phyloP scores from a whole-genome alignment of 139 green algal genomes.

The Chlorokybus atmophyticus region DNA sequence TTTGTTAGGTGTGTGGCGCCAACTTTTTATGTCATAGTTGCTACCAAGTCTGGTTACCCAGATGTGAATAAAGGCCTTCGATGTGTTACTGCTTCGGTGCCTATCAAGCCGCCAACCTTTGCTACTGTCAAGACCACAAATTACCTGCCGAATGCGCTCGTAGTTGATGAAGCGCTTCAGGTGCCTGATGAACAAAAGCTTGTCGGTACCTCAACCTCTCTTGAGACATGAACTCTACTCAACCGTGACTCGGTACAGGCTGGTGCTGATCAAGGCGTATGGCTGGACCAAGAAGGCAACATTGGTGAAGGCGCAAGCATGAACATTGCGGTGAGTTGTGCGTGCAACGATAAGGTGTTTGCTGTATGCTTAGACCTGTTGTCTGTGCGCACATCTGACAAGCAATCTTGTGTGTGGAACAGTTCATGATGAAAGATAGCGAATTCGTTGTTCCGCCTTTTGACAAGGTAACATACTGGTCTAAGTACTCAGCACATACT shows the following conservation, averaged over 20 bases:
- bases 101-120: conserved; percentile 28
- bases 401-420: too few relatives aligned
- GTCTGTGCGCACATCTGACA: too few relatives aligned
- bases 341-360: too few relatives aligned
- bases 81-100: conserved; percentile 13
- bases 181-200: too few relatives aligned
- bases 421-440: neutral
- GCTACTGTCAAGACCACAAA: conserved; percentile 25
- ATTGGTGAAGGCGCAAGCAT: conserved; percentile 18
- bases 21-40: conserved; percentile 16
- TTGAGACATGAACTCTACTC: too few relatives aligned
- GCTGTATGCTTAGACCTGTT: too few relatives aligned
- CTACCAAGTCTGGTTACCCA: neutral
- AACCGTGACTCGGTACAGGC: conserved; percentile 1
- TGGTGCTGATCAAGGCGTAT: conserved; percentile 19
- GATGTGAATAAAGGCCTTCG: neutral
- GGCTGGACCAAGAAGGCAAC: conserved; percentile 21
- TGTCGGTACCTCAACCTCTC: too few relatives aligned
- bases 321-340: conserved; percentile 26
- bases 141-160: conserved; percentile 26
- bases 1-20: conserved; percentile 6
- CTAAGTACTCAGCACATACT: neutral
- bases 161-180: too few relatives aligned
- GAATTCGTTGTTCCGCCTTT: neutral
- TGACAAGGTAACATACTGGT: conserved; percentile 7